These are phyloP conservation scores for Bipolaris oryzae DNA, from an alignment of 2,329 filamentous ascomycete species.

Conservation along the genomic window DNA sequence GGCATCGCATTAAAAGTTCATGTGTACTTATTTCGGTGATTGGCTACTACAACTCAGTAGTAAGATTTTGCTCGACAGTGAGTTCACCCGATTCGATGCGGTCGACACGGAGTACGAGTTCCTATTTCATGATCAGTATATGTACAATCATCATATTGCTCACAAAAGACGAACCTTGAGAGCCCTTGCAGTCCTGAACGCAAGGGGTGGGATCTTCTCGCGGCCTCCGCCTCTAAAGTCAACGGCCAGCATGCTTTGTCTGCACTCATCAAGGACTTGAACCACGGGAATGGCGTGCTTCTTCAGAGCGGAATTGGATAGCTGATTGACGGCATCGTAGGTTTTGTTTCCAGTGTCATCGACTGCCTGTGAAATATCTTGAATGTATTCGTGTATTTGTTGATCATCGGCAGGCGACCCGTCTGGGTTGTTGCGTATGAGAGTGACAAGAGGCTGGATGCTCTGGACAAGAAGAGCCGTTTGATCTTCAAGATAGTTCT, in stretches of 20 bases:
- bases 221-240: conserved; percentile 66
- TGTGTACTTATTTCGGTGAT: not conserved
- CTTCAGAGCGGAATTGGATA: conserved; percentile 59
- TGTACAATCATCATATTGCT: not conserved
- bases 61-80: conserved; percentile 41
- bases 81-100: conserved; percentile 50
- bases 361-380: conserved; percentile 72
- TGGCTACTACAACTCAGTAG: conserved; percentile 36
- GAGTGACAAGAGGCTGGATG: conserved; percentile 78
- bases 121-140: conserved; percentile 34
- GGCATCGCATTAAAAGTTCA: not conserved
- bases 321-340: conserved; percentile 55
- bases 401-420: conserved; percentile 41
- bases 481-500: conserved; percentile 83
- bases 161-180: conserved; percentile 63
- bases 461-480: conserved; percentile 78
- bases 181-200: conserved; percentile 84
- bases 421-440: conserved; percentile 60
- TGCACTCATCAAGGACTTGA: conserved; percentile 65
- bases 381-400: conserved; percentile 70
- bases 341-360: conserved; percentile 72
- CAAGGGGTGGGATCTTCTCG: conserved; percentile 74
- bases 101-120: conserved; percentile 51
- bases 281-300: conserved; percentile 59
- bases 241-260: conserved; percentile 68